Percentiles rank a stretch among this genome's conserved stretches.
These are phyloP conservation scores for Paramecium biaurelia DNA, from an alignment of 73 alveolate species.

Conservation along the genomic window DNA sequence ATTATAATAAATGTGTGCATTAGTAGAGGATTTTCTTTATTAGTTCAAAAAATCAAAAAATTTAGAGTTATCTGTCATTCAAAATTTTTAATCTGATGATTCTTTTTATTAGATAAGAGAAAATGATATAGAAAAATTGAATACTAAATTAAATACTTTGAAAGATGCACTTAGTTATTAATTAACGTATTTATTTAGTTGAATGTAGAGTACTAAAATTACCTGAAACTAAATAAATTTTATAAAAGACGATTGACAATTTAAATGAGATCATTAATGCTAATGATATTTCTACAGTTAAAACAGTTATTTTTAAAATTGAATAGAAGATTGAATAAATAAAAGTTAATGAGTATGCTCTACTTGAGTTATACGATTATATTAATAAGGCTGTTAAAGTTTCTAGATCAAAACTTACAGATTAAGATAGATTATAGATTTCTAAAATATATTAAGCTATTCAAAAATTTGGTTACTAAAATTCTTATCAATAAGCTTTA, in stretches of 20 bases:
- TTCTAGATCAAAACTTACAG: not conserved
- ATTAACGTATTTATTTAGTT: not conserved
- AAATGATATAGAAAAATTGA: not conserved
- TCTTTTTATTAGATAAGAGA: not conserved
- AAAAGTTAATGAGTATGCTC: not conserved
- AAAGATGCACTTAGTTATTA: not conserved
- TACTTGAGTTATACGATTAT: not conserved
- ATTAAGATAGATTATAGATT: not conserved
- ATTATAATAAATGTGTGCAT: not conserved
- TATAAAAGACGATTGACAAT: not conserved
- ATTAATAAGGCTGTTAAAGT: conserved; percentile 7
- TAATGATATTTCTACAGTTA: conserved; percentile 26
- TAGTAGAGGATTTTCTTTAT: conserved; percentile 17
- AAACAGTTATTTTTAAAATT: conserved; percentile 18
- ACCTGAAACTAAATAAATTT: not conserved
- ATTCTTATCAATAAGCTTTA: not conserved
- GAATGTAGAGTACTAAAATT: not conserved
- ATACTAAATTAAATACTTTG: not conserved
- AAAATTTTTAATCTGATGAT: not conserved
- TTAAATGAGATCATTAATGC: not conserved
- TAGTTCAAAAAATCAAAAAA: not conserved
- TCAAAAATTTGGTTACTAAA: not conserved
- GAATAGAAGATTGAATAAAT: not conserved
- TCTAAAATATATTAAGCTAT: not conserved
- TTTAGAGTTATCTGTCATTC: not conserved